Conservation (phyloP, 2,329 filamentous ascomycete genomes). For the Falciphora oryzae region DNA sequence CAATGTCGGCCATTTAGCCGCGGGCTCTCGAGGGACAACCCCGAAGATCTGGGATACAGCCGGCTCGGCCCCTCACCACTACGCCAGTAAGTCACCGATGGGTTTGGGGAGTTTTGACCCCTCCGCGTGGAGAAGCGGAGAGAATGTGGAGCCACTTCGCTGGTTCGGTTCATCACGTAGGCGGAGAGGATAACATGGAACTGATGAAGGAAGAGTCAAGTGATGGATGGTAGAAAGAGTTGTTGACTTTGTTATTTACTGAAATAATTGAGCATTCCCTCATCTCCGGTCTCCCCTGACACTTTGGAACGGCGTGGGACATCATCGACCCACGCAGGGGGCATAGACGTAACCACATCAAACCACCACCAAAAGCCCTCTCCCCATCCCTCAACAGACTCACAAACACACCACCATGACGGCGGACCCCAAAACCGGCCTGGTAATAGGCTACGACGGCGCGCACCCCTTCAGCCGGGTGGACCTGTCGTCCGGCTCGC, state of each 20-base stretch:
- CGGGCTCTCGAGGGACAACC: background rate
- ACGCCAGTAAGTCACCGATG: too few relatives aligned
- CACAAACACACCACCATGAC: background rate
- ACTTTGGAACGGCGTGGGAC: background rate
- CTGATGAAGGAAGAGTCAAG: too few relatives aligned
- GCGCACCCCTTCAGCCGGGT: constrained; percentile 52
- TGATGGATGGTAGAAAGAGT: background rate
- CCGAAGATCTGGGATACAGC: background rate
- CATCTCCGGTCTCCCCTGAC: background rate
- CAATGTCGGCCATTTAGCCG: background rate
- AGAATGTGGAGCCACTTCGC: background rate
- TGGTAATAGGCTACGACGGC: constrained; percentile 45
- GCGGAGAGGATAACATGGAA: background rate
- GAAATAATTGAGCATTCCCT: background rate
- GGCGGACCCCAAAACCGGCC: constrained; percentile 20
- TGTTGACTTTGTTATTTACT: background rate
- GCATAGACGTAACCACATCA: background rate
- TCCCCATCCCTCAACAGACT: background rate
- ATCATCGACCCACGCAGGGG: background rate
- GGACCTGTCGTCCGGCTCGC: constrained; percentile 35
- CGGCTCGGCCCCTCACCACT: too few relatives aligned
- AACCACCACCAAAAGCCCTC: background rate
- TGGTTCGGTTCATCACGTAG: background rate
- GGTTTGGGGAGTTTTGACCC: background rate
- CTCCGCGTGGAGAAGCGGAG: background rate